phyloP scores from a whole-genome alignment of 2,329 filamentous ascomycete genomes.

The Botrytis pseudocinerea region DNA sequence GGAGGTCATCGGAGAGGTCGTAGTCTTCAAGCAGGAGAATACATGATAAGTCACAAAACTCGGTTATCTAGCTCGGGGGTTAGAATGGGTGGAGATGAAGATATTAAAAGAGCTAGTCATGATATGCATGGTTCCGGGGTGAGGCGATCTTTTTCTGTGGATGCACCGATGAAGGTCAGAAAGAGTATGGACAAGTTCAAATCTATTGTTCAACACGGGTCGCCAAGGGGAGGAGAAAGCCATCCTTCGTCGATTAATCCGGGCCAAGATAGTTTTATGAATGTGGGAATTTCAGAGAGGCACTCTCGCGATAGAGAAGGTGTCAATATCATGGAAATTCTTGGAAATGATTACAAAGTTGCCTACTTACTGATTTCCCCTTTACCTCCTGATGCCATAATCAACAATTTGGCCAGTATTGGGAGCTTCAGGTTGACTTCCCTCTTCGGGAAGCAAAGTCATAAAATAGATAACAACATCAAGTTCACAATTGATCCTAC shows the following conservation, averaged over 20 bases:
- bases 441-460: slow-evolving; percentile 34
- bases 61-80: slow-evolving; percentile 33
- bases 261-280: background rate
- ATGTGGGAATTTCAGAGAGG: background rate
- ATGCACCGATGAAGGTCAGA: slow-evolving; percentile 42
- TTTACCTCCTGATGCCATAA: slow-evolving; percentile 51
- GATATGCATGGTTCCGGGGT: slow-evolving; percentile 36
- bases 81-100: slow-evolving; percentile 40
- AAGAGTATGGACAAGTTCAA: slow-evolving; percentile 45
- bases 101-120: slow-evolving; percentile 42
- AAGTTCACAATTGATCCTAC: slow-evolving; percentile 61
- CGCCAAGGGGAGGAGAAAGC: background rate
- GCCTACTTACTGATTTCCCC: slow-evolving; percentile 70
- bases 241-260: background rate
- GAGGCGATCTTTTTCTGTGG: slow-evolving; percentile 36
- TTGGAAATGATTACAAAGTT: slow-evolving; percentile 40
- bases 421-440: slow-evolving; percentile 30
- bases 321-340: background rate
- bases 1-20: slow-evolving; percentile 26
- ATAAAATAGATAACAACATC: slow-evolving; percentile 45
- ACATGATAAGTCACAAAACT: slow-evolving; percentile 27
- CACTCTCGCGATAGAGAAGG: background rate
- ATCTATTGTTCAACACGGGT: slow-evolving; percentile 33
- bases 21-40: slow-evolving; percentile 29
- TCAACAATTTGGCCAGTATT: slow-evolving; percentile 63